phyloP scores from a whole-genome alignment of 2,329 filamentous ascomycete species.

The Hypoxylon sp. region DNA sequence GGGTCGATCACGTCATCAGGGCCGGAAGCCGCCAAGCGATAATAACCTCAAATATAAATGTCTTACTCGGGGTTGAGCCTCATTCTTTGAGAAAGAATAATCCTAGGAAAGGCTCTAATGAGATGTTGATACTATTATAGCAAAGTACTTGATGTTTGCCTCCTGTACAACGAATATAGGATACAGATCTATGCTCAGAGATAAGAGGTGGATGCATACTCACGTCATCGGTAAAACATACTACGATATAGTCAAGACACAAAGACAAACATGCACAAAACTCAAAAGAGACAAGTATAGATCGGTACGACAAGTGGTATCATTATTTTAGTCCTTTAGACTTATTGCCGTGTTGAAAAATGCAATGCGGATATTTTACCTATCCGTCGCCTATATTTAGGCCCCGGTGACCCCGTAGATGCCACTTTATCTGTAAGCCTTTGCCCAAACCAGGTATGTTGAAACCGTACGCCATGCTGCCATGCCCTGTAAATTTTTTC shows the following conservation, averaged over 20 bases:
- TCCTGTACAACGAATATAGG: neutral
- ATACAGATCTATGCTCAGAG: neutral
- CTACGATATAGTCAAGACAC: neutral
- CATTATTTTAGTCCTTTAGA: slow-evolving; percentile 40
- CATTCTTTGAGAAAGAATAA: too few relatives aligned
- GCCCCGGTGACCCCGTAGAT: slow-evolving; percentile 35
- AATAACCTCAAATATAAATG: neutral
- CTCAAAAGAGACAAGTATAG: slow-evolving; percentile 9
- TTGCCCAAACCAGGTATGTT: slow-evolving; percentile 55
- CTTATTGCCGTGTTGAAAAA: slow-evolving; percentile 45
- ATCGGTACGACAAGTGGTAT: slow-evolving; percentile 40
- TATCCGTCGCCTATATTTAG: slow-evolving; percentile 38
- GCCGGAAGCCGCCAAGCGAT: neutral
- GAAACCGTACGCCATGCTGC: slow-evolving; percentile 59
- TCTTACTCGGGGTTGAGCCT: slow-evolving; percentile 10
- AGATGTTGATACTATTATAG: neutral
- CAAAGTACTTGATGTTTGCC: neutral
- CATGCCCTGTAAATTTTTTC: slow-evolving; percentile 54
- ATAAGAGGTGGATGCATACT: neutral
- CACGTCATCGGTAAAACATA: neutral
- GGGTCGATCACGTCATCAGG: neutral
- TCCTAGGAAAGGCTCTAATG: neutral
- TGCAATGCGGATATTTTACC: slow-evolving; percentile 38
- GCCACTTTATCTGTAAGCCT: slow-evolving; percentile 42
- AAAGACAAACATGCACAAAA: slow-evolving; percentile 9